Evolutionary conservation across 164 flowering plant genomes (phyloP), one percentile per base, ranked within the genome.

Genomic region (Warburgia ugandensis): DNA sequence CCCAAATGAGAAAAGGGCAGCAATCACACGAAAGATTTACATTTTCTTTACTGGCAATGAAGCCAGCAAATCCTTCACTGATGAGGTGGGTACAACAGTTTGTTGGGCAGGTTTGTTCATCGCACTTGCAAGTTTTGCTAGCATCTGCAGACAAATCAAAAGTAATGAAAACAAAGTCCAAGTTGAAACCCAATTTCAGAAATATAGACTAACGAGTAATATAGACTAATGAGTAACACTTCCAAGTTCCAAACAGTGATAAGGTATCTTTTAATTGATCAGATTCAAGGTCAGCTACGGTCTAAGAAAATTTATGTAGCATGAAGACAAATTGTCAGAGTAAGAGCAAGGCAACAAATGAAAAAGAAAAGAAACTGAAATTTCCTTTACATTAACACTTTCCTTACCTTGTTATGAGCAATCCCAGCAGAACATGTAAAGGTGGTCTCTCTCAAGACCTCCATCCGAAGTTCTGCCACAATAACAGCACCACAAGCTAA

Each of bases 401-500:
- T 19, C 1, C 7, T 6, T 6, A 85, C 98, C 92, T 92, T 92
- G 56, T 92, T 88, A 70, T 88, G 99, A 59, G 99, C 96, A 57
- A 92, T 76, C 39, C 99, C 99, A 2, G 99, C 96, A 65, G 99
- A 92, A 71, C 99, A 92, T 45, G 99, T 85, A 61, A 92, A 92
- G 42, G 75, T 71, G 22, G 96, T 80, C 68, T 85, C 94, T 60
- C 59, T 73, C 43, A 92, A 46, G 23, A 92, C 95, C 61, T 83
- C 82, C 73, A 65, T 68, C 68, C 99, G 68, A 38, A 92, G 94
- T 54, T 80, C 95, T 27, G 95, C 81, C 53, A 85, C 95, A 63
- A 92, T 83, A 32, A 88, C 50, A 11, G 83, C 84, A 31, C 96
- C 99, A 77, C 96, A 92, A 64, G 91, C 95, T 55, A 92, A 68